These are phyloP conservation scores for Trichoderma sp. DNA, from an alignment of 2,329 filamentous ascomycete genomes.

Conservation along the genomic window DNA sequence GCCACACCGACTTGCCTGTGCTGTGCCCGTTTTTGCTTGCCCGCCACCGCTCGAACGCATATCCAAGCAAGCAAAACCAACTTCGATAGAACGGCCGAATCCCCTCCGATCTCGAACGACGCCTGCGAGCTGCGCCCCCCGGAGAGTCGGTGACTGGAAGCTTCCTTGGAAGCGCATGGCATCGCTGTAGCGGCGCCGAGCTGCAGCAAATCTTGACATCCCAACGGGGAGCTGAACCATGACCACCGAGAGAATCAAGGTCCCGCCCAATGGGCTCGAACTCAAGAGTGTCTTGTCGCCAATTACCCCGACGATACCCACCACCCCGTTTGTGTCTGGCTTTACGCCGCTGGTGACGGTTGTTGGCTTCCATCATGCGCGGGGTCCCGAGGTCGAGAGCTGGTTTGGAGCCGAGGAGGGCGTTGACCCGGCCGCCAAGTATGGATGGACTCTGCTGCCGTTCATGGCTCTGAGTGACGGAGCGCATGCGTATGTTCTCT, in stretches of 20 bases:
- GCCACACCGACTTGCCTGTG: slow-evolving; percentile 4
- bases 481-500: slow-evolving; percentile 73
- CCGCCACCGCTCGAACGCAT: neutral
- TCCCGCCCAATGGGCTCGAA: slow-evolving; percentile 26
- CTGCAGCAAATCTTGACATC: slow-evolving; percentile 15
- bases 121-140: neutral
- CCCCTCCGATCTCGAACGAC: neutral
- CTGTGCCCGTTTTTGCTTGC: neutral
- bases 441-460: slow-evolving; percentile 86
- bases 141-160: slow-evolving; percentile 2
- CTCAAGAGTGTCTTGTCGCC: slow-evolving; percentile 33
- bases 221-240: slow-evolving; percentile 24
- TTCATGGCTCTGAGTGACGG: slow-evolving; percentile 98
- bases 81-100: neutral
- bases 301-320: slow-evolving; percentile 32
- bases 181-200: slow-evolving; percentile 21
- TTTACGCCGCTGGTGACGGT: slow-evolving; percentile 72
- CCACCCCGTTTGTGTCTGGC: slow-evolving; percentile 33
- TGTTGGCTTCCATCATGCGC: slow-evolving; percentile 80
- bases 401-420: slow-evolving; percentile 80
- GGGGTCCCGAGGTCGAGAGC: slow-evolving; percentile 87
- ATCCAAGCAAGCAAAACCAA: neutral
- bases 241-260: slow-evolving; percentile 30
- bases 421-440: slow-evolving; percentile 73
- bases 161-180: slow-evolving; percentile 26